Evolutionary conservation across 371 early-diverging fungal species (phyloP), one percentile per base, ranked within the genome.

Genomic region (Cokeromyces recurvatus): DNA sequence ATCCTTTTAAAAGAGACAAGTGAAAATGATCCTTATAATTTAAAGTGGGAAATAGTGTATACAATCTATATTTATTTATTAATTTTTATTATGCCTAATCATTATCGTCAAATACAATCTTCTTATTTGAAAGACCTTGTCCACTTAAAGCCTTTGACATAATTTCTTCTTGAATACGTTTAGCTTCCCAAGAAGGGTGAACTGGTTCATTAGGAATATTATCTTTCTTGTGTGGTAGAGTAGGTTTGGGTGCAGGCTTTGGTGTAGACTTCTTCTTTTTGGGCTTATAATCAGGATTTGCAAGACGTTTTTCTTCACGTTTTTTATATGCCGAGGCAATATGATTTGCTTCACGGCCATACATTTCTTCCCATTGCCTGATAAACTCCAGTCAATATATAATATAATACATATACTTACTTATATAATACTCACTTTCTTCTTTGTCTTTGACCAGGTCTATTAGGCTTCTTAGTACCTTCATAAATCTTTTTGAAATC

Each of bases 151-250:
- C 73, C 55, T 62, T 59, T n/a, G 68, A 64, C 63, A 74, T 70
- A 46, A 68, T 64, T 35, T 68, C 64, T 46, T 74, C 66, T 53
- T 74, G 63, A 12, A 62, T 53, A 46, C 62, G 62, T 48, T 74
- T 74, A 32, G 74, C 74, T 41, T 68, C 62, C 74, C 74, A 74
- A 36, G 74, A 74, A 32, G 74, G 74, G 62, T 74, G 74, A 16
- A 68, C 56, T 16, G 55, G 59, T 14, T 59, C 64, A 25, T 41
- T 20, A 44, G 32, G 38, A 19, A 46, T 35, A 7, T 11, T 11
- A 27, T 20, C 24, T 22, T 20, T 21, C 16, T 41, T 23, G 10
- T 21, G 29, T 24, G 11, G 12, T 14, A 4, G n/a, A 32, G 15
- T 2, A 12, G n/a, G 16, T 32, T 21, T 17, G 19, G 40, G 32